phyloP scores from a whole-genome alignment of 2,329 filamentous ascomycete genomes.

The Magnaporthales sp. region DNA sequence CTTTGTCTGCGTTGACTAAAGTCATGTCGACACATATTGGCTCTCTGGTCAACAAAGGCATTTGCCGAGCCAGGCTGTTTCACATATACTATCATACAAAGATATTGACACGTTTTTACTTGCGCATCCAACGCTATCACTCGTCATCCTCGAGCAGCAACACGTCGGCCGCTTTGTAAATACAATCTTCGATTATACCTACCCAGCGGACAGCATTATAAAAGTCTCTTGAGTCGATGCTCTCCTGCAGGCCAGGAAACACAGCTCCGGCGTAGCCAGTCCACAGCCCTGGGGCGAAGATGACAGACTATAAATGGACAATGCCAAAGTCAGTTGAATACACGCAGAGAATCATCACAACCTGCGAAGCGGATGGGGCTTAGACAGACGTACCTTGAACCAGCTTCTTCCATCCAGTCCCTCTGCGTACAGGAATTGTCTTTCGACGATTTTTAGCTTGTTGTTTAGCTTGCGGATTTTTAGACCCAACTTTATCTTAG shows the following conservation, averaged over 20 bases:
- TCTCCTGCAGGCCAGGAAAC: constrained; percentile 54
- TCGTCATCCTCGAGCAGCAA: constrained; percentile 13
- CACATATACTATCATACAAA: background rate
- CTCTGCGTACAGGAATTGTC: constrained; percentile 64
- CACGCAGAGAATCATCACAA: background rate
- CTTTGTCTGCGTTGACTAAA: background rate
- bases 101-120: background rate
- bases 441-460: constrained; percentile 78
- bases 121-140: background rate
- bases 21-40: background rate
- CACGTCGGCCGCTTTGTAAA: constrained; percentile 36
- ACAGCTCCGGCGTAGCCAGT: constrained; percentile 76
- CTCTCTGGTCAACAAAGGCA: constrained; percentile 1
- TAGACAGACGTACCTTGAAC: constrained; percentile 59
- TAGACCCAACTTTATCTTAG: constrained; percentile 43
- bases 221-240: constrained; percentile 51
- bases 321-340: background rate
- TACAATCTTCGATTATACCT: constrained; percentile 44
- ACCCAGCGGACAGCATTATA: constrained; percentile 50
- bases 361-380: constrained; percentile 9
- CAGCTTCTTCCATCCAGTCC: constrained; percentile 74
- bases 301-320: constrained; percentile 6
- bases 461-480: constrained; percentile 58
- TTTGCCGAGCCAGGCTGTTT: background rate
- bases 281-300: constrained; percentile 64